Evolutionary conservation across 1,139 yeast species (phyloP).

Genomic region (Kodamaea alishanica): DNA sequence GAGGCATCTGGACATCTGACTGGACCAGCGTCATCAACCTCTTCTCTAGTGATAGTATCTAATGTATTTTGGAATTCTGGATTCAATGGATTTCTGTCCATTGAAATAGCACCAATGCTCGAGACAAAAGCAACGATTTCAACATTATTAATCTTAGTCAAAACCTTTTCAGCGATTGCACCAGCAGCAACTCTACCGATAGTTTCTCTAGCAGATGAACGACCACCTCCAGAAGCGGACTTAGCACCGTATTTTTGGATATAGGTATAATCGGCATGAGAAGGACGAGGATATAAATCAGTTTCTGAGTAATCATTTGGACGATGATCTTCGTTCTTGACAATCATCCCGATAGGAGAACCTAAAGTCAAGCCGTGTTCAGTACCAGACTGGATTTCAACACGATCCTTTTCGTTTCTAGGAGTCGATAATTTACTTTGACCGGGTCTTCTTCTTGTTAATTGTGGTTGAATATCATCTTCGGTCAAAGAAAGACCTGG

Average conservation of each 20-base stretch:
- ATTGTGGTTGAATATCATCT: conserved; percentile 89
- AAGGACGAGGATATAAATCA: conserved; percentile 93
- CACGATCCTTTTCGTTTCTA: conserved; percentile 89
- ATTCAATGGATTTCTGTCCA: conserved; percentile 69
- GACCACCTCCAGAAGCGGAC: conserved; percentile 95
- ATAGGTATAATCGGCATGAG: conserved; percentile 96
- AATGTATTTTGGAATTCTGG: conserved; percentile 63
- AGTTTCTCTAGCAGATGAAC: conserved; percentile 96
- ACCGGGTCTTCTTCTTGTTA: conserved; percentile 96
- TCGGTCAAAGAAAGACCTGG: conserved; percentile 87
- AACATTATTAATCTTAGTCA: conserved; percentile 70
- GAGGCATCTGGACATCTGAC: conserved; percentile 86
- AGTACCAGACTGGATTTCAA: conserved; percentile 90
- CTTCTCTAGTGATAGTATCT: conserved; percentile 76
- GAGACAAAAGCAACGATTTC: conserved; percentile 97
- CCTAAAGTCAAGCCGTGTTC: conserved; percentile 90
- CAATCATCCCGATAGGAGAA: conserved; percentile 93
- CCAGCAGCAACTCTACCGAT: conserved; percentile 99
- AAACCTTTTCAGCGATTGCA: conserved; percentile 92
- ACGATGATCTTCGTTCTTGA: conserved; percentile 90
- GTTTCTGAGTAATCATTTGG: conserved; percentile 95
- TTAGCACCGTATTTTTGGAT: conserved; percentile 85
- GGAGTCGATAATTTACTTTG: conserved; percentile 92
- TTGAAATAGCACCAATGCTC: conserved; percentile 75
- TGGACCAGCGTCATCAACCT: conserved; percentile 84